Evolutionary conservation across 2,329 filamentous ascomycete genomes (phyloP).

Genomic region (Gliomastix tumulicola): DNA sequence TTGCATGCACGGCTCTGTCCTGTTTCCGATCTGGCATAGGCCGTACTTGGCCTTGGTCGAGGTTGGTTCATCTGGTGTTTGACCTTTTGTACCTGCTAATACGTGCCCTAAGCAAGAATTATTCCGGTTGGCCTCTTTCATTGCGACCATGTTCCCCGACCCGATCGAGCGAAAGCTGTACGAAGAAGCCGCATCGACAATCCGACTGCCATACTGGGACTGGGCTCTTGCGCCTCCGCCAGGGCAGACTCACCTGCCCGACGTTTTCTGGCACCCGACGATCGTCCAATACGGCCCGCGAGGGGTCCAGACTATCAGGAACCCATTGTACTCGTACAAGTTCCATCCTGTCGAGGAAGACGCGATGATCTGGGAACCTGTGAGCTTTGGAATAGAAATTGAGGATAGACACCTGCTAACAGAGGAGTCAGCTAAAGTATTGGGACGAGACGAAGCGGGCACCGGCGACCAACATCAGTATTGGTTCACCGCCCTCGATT

Average conservation of each 20-base stretch:
- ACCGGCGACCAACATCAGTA: constrained; percentile 27
- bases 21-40: constrained; percentile 80
- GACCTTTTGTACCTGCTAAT: no score
- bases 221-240: constrained; percentile 43
- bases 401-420: constrained; percentile 3
- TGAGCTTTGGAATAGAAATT: constrained; percentile 30
- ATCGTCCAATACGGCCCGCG: constrained; percentile 50
- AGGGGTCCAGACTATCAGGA: constrained; percentile 47
- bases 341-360: constrained; percentile 53
- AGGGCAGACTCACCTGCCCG: constrained; percentile 39
- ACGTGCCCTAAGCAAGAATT: constrained; percentile 27
- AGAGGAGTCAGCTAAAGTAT: constrained; percentile 38
- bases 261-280: constrained; percentile 36
- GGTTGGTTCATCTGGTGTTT: no score
- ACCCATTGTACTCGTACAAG: constrained; percentile 54
- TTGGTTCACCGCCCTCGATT: constrained; percentile 38
- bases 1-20: constrained; percentile 66
- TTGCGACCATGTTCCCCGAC: constrained; percentile 41
- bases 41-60: constrained; percentile 64
- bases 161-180: constrained; percentile 39
- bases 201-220: constrained; percentile 54
- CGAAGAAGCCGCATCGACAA: constrained; percentile 38
- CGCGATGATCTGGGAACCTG: constrained; percentile 53
- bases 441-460: constrained; percentile 56
- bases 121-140: constrained; percentile 25